Base-by-base conservation (phyloP, 768 basidiomycete genomes). In the Amanita rubescens region DNA sequence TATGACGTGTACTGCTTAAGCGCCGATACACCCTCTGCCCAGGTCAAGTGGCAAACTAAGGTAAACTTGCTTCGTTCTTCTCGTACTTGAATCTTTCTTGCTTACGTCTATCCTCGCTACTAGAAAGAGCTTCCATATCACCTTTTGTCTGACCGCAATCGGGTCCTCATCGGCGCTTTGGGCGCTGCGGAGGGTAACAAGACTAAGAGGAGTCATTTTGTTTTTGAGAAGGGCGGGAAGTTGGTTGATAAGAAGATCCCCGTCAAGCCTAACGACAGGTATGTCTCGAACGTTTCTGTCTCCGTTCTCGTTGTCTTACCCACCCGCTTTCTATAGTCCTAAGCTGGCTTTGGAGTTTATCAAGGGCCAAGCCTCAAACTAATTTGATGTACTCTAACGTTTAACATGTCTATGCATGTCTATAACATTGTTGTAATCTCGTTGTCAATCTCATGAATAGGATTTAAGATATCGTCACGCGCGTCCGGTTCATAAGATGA, bases 171-270 rank as follows among this genome's bases (percentile, higher is more conserved):
- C 59, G 76, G 77, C 32, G 87, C 83, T 2, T 76, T 98, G 24
- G 94, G 94, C 14, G 90, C 90, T 12, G 84, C 78, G 0, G 80
- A 80, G 33, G 84, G 84, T 8, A 88, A 85, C 33, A 89, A 82
- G 72, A 91, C 90, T 49, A 90, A 90, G 71, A 82, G 94, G 12
- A 93, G 90, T 58, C 93, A 95, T 67, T 96, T 95, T 68, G 81
- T 97, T 60, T 95, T 97, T 60, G 89, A 82, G 59, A 88, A 90
- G 67, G 93, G 91, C 5, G 94, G 94, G 1, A 90, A 90, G 67
- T 74, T 98, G 39, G 69, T 95, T 3, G 86, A 94, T 14, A 90
- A 83, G 71, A 84, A 82, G 63, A 71, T 90, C 14, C 90, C 91
- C 1, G 93, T 95, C 46, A 88, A 92, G 63, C 90, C 94, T 1